Conservation (phyloP, 2,329 filamentous ascomycete genomes). For the Phialophora macrospora region DNA sequence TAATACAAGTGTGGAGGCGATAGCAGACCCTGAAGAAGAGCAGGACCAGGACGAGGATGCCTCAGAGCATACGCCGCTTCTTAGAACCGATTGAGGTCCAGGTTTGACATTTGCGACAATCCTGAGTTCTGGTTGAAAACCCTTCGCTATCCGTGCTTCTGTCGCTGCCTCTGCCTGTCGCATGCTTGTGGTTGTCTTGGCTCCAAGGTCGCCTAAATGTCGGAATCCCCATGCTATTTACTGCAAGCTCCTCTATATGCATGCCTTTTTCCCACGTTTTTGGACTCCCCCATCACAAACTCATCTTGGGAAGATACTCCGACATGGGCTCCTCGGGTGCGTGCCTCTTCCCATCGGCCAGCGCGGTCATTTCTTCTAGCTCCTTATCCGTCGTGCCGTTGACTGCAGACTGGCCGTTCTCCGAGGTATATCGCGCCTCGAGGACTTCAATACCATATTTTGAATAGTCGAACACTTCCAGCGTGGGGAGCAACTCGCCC, state of each 20-base stretch:
- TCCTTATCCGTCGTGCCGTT: conserved; percentile 38
- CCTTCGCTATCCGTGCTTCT: not conserved
- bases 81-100: conserved; percentile 17
- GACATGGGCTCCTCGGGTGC: conserved; percentile 31
- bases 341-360: conserved; percentile 36
- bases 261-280: not conserved
- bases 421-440: conserved; percentile 28
- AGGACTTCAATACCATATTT: conserved; percentile 60
- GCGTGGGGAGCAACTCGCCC: conserved; percentile 57
- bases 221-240: not conserved
- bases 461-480: conserved; percentile 66
- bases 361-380: conserved; percentile 38
- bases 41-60: conserved; percentile 3
- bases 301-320: conserved; percentile 2
- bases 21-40: not conserved
- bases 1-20: conserved; percentile 14
- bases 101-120: not conserved
- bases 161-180: not conserved
- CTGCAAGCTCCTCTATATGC: not conserved
- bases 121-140: not conserved
- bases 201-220: not conserved
- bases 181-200: not conserved
- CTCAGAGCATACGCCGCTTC: conserved; percentile 30
- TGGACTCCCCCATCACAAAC: not conserved
- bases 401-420: conserved; percentile 32